Evolutionary conservation across 495 filamentous ascomycete genomes (phyloP), one percentile per base, ranked within the genome.

Genomic region (Cudoniella acicularis): DNA sequence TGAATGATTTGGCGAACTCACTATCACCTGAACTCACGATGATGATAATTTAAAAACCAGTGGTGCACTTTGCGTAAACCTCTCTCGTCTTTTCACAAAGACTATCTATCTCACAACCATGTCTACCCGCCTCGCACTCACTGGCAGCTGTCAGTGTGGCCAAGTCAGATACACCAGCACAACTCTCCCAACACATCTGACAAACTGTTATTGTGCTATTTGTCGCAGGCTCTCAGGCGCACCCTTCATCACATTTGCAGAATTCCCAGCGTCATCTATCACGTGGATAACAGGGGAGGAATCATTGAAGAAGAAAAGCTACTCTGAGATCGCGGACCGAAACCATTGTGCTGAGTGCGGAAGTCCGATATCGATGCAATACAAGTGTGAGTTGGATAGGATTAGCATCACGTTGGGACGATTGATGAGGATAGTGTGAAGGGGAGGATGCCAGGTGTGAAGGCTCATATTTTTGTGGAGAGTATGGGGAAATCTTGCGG

Each of bases 351-450:
- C 54, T 1, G 47, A 56, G 21, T 67, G 64, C 45, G 63, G 62
- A 20, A 66, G 43, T 41, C 66, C 49, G 17, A 60, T 70, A 16
- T 61, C 51, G 2, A 67, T 70, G 63, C 47, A 26, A 51, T 70
- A 68, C 50, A 27, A 59, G 16, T 62, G 45, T 20, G 59, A 68
- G 26, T 56, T 42, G 3, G 65, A 60, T 0, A 20, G 2, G n/a
- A 64, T 66, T 18, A 18, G 50, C 18, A 46, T 67, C 10, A 59
- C 63, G 60, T 51, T n/a, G 62, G 60, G 2, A 60, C 60, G 10
- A 56, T 66, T 42, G 55, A 65, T 49, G 60, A 63, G 30, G 63
- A 59, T 9, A 66, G 61, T 45, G 54, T 70, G 45, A 56, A 61
- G 17, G 63, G 64, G 23, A 25, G 20, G 17, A 16, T 67, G 18